These are phyloP conservation scores for Kluyveromyces starmeri DNA, from an alignment of 805 yeast species.

Conservation along the genomic window DNA sequence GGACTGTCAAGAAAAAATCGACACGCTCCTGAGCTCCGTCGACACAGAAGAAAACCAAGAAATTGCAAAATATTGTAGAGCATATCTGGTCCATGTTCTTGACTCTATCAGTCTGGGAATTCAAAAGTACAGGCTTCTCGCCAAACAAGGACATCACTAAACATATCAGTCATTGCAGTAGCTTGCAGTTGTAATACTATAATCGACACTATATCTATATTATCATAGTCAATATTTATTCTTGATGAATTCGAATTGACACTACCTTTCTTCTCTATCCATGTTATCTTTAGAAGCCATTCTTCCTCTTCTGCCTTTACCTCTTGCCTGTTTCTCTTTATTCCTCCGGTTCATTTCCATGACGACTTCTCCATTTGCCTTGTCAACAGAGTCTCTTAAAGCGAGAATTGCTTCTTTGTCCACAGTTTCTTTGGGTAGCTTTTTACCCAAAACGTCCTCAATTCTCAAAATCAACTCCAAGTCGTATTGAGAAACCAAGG, in stretches of 20 bases:
- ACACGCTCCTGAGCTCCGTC: constrained; percentile 23
- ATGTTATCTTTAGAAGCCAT: constrained; percentile 36
- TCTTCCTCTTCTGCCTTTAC: constrained; percentile 33
- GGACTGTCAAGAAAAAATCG: constrained; percentile 38
- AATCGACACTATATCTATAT: not conserved
- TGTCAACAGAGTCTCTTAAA: constrained; percentile 79
- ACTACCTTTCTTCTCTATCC: constrained; percentile 36
- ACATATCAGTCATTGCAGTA: no score
- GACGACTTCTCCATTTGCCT: constrained; percentile 85
- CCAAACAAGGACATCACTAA: constrained; percentile 1
- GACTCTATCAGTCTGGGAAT: constrained; percentile 41
- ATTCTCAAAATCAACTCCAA: constrained; percentile 80
- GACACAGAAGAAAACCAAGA: constrained; percentile 23
- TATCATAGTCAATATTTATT: no score
- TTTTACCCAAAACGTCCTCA: constrained; percentile 78
- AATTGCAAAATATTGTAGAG: constrained; percentile 23
- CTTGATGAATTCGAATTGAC: no score
- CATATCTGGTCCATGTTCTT: constrained; percentile 36
- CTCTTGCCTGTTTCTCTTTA: constrained; percentile 41
- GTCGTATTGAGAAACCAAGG: constrained; percentile 91
- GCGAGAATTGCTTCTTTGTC: constrained; percentile 69
- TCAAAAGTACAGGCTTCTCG: constrained; percentile 32
- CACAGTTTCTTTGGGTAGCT: constrained; percentile 74
- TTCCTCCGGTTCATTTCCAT: constrained; percentile 58
- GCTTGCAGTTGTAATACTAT: constrained; percentile 14